These are phyloP conservation scores for Urochloa ruziziensis DNA, from an alignment of 176 grass and related monocot species.

Conservation along the genomic window DNA sequence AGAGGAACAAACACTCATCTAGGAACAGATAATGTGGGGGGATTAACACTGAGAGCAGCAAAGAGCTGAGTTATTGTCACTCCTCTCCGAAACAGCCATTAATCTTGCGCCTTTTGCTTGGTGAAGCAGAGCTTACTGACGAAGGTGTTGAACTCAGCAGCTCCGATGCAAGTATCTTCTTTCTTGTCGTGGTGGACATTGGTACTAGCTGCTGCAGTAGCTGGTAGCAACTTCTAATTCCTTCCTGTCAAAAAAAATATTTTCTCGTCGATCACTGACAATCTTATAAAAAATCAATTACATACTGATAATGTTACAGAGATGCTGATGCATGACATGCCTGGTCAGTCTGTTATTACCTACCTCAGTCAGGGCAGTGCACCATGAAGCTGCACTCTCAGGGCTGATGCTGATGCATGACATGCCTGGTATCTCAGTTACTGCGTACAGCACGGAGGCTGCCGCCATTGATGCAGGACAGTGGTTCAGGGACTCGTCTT, in stretches of 20 bases:
- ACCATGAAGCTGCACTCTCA: constrained; percentile 43
- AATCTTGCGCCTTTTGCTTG: constrained; percentile 1
- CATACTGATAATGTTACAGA: too few species aligned
- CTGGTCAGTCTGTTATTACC: not conserved
- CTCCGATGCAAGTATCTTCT: not conserved
- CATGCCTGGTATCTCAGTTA: constrained; percentile 40
- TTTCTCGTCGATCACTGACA: not conserved
- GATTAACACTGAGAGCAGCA: not conserved
- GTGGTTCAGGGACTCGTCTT: constrained; percentile 43
- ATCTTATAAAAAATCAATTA: too few species aligned
- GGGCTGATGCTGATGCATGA: constrained; percentile 35
- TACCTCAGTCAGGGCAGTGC: constrained; percentile 45
- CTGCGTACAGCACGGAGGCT: constrained; percentile 50
- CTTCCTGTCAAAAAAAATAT: constrained; percentile 44
- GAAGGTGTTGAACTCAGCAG: not conserved
- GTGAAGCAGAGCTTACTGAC: not conserved
- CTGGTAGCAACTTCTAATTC: constrained; percentile 53
- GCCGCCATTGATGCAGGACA: constrained; percentile 57
- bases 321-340: constrained; percentile 3
- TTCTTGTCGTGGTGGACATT: not conserved
- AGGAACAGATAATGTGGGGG: not conserved
- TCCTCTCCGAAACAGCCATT: constrained; percentile 8
- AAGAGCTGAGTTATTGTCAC: not conserved
- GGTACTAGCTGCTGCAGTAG: constrained; percentile 32
- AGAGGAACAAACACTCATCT: not conserved